Conservation (phyloP, 371 early-diverging fungal species). For the Lichtheimia hyalospora region DNA sequence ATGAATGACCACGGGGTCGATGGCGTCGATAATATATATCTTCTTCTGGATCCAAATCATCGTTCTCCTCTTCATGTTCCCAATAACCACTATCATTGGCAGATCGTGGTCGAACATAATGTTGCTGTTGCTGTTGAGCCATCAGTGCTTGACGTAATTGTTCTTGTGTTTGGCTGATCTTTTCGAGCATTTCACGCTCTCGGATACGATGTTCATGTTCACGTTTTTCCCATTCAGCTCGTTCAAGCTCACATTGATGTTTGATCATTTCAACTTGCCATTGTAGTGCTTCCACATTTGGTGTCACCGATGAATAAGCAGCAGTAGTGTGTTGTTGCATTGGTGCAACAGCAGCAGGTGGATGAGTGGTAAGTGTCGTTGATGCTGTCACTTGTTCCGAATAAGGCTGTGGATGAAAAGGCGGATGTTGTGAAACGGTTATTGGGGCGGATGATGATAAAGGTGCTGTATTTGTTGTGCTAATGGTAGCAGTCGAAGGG, state of each 20-base stretch:
- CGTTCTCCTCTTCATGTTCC: constrained; percentile 4
- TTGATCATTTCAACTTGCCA: constrained; percentile 18
- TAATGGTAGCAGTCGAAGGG: background rate
- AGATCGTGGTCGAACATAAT: background rate
- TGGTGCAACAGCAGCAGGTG: background rate
- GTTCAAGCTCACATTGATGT: constrained; percentile 13
- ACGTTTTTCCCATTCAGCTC: constrained; percentile 16
- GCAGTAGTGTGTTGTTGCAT: background rate
- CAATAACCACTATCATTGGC: constrained; percentile 9
- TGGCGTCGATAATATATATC: background rate
- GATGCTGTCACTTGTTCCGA: background rate
- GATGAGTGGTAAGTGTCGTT: background rate
- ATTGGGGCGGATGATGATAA: background rate
- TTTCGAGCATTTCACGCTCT: constrained; percentile 18
- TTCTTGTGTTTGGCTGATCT: constrained; percentile 20
- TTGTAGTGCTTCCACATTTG: constrained; percentile 15
- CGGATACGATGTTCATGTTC: constrained; percentile 18
- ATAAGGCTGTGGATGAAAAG: background rate
- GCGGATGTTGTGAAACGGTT: background rate
- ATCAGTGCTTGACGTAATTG: constrained; percentile 17
- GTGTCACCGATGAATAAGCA: background rate
- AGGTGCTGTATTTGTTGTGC: constrained; percentile 1
- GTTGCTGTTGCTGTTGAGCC: constrained; percentile 2
- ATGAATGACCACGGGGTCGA: background rate
- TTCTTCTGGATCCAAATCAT: background rate